Evolutionary conservation across 2,329 filamentous ascomycete species (phyloP).

Genomic region (Aspergillus tamarii): DNA sequence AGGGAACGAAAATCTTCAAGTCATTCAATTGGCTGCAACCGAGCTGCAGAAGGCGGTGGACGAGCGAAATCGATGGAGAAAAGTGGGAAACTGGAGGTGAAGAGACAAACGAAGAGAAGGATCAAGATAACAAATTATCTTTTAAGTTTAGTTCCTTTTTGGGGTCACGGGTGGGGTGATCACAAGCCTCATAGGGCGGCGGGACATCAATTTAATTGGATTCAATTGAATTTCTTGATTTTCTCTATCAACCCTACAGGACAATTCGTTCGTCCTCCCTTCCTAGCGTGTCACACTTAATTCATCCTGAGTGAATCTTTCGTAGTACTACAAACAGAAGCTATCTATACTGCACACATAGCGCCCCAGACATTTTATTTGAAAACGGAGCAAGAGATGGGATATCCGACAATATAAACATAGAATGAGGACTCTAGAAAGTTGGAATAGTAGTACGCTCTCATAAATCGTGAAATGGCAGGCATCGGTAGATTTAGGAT

Average conservation of each 20-base stretch:
- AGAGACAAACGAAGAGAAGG: neutral
- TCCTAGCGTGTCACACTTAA: no score
- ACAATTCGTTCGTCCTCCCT: neutral
- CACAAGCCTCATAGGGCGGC: neutral
- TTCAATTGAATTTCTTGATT: neutral
- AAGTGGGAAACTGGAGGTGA: no score
- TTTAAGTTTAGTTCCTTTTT: neutral
- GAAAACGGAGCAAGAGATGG: neutral
- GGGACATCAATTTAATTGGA: no score
- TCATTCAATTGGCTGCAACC: neutral
- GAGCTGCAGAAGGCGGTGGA: neutral
- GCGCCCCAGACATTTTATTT: neutral
- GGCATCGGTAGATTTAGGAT: conserved; percentile 12
- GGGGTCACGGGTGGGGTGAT: neutral
- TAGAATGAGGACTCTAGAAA: conserved; percentile 3
- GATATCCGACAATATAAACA: neutral
- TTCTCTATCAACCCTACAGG: no score
- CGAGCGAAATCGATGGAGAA: neutral
- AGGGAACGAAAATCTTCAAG: neutral
- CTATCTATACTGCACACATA: neutral
- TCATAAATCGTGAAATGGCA: conserved; percentile 13
- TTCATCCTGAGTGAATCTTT: neutral
- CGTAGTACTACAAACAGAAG: neutral
- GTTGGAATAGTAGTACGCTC: neutral
- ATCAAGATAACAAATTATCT: neutral